Base-by-base conservation (phyloP, 192 early-diverging fungal genomes). In the Podila epigama region DNA sequence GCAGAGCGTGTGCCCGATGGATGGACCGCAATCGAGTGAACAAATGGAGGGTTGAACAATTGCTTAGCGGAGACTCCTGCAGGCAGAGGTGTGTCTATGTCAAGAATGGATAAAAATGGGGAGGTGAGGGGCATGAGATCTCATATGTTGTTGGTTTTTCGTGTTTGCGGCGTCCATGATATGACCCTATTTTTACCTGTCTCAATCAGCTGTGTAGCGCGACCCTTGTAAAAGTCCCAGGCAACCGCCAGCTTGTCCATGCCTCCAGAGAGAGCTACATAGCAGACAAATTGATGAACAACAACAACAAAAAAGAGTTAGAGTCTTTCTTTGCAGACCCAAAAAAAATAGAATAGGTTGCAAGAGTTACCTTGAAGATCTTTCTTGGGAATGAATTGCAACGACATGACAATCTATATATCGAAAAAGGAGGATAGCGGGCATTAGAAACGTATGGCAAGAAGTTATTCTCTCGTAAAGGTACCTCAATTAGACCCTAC, bases 31-130 rank as follows among this genome's bases (percentile, higher is more conserved):
- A 87, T 64, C 25, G 81, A 69, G 35, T 87, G 84, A n/a, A 87
- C 83, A 75, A 87, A 87, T 0, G 85, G 85, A 18, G 85, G 85
- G 32, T 87, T 87, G 66, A 84, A 84, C 53, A 87, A 60, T 56
- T 86, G 85, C 16, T 75, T 70, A 5, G 78, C 51, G 12, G 67
- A 59, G 4, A 29, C 61, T 13, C 48, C 66, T 11, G 41, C 58
- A 35, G 39, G 51, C 36, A 32, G 79, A 60, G 37, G 80, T 29
- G 52, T 62, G 12, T 72, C 70, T 71, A 58, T 28, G 61, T 18
- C 20, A 18, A 18, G 31, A 5, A 28, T 13, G 29, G 51, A 18
- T 13, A 48, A 27, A 42, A 57, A 3, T 57, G 37, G 39, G 63
- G 57, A 65, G 28, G 18, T 52, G 20, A n/a, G n/a, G n/a, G n/a